phyloP scores from a whole-genome alignment of 1,139 yeast species.

The Kurtzmaniella natalensis region DNA sequence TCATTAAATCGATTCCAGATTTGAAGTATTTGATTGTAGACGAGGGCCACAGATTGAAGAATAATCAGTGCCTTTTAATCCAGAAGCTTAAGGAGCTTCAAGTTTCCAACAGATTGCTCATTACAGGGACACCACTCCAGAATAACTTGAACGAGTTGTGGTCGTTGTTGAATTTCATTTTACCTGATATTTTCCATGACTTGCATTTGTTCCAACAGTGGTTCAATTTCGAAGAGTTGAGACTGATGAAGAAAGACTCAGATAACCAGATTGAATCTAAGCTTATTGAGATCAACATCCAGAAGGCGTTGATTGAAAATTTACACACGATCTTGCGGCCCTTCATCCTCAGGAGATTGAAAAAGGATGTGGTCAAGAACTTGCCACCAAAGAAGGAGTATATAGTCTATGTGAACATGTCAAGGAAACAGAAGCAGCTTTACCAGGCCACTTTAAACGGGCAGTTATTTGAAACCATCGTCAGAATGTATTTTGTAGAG shows the following conservation, averaged over 20 bases:
- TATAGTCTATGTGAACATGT: constrained; percentile 66
- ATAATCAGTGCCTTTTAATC: constrained; percentile 71
- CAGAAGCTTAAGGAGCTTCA: constrained; percentile 62
- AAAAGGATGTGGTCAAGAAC: constrained; percentile 59
- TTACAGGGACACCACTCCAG: constrained; percentile 94
- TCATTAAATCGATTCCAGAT: constrained; percentile 38
- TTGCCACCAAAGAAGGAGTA: constrained; percentile 91
- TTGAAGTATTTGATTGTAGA: constrained; percentile 94
- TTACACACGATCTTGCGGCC: constrained; percentile 88
- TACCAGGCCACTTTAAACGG: constrained; percentile 57
- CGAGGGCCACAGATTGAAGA: constrained; percentile 85
- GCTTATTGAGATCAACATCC: constrained; percentile 57
- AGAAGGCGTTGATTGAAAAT: constrained; percentile 64
- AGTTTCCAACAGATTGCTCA: constrained; percentile 64
- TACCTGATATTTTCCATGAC: constrained; percentile 92
- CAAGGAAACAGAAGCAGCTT: constrained; percentile 57
- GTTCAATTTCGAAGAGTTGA: constrained; percentile 74
- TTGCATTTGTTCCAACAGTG: constrained; percentile 85
- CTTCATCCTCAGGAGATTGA: constrained; percentile 75
- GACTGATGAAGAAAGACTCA: constrained; percentile 35
- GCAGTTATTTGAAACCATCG: constrained; percentile 35
- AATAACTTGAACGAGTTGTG: constrained; percentile 85
- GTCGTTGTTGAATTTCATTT: constrained; percentile 81
- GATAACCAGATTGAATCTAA: constrained; percentile 26
- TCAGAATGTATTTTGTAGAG: constrained; percentile 45